Evolutionary conservation across 179 eudicot species (phyloP), one percentile per base, ranked within the genome.

Genomic region (Patellifolia procumbens): DNA sequence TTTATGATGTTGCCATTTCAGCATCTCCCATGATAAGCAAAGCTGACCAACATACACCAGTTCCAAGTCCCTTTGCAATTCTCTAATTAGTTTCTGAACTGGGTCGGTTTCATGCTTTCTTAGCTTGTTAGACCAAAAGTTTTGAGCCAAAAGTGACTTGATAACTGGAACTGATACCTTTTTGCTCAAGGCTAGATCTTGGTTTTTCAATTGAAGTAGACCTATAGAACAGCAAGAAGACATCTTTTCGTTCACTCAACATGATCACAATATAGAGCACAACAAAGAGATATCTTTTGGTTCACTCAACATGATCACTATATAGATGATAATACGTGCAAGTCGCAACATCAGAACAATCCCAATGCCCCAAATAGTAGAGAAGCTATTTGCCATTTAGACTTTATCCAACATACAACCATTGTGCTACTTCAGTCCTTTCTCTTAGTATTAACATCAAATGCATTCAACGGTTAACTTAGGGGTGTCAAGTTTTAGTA

Each of bases 1-100:
- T 74, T 89, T 92, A 43, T 67, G 82, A 45, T 85, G 82, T 37
- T 87, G 89, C 98, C 98, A 92, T 58, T 85, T 81, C 58, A 94
- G 87, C 68, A 91, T 91, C 81, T 92, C 98, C 97, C 96, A 94
- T 15, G 98, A 92, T 22, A 88, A 85, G 76, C 97, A 92, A 55
- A 87, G 77, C 29, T 94, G 97, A 31, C 94, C 94, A 26, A 92
- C 89, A 46, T 94, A 94, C 11, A 86, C 91, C 48, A 82, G 34
- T 69, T 94, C 98, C 52, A 92, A 80, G 68, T 91, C 89, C 48
- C 74, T 77, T 55, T 87, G 89, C 80, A 91, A 75, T 53, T 91
- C 94, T 19, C 56, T 73, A 1, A 87, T 80, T 28, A 92, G 66
- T 60, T 88, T 89, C 3, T 85, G 83, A 12, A 85, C 66, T 28